A percentile compares a stretch with the other conserved stretches of the same genome.
These are phyloP conservation scores for Fusarium algeriense DNA, from an alignment of 2,329 filamentous ascomycete species.

Conservation along the genomic window DNA sequence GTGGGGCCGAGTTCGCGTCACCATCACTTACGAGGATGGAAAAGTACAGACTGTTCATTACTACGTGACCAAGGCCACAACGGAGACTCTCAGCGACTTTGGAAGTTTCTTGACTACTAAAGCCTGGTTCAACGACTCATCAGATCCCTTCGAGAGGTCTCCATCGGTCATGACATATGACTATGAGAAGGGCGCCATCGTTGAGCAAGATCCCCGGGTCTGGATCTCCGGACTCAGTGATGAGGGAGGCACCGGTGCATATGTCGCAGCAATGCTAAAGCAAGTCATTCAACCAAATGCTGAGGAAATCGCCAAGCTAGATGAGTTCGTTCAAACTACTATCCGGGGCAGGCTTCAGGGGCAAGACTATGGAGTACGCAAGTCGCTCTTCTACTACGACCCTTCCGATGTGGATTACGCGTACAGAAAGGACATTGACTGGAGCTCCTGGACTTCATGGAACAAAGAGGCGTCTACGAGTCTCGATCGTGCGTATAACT, in stretches of 20 bases:
- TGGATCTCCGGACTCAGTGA: slow-evolving; percentile 72
- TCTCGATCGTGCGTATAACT: slow-evolving; percentile 68
- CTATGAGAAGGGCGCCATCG: slow-evolving; percentile 57
- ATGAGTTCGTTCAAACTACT: slow-evolving; percentile 65
- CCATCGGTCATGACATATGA: slow-evolving; percentile 71
- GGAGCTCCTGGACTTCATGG: slow-evolving; percentile 66
- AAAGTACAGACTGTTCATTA: slow-evolving; percentile 68
- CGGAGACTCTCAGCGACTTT: slow-evolving; percentile 59
- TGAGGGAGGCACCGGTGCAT: slow-evolving; percentile 69
- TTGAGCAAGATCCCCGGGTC: slow-evolving; percentile 62
- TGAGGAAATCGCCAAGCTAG: slow-evolving; percentile 64
- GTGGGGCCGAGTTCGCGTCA: slow-evolving; percentile 64
- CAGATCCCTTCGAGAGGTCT: slow-evolving; percentile 66
- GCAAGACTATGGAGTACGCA: slow-evolving; percentile 61
- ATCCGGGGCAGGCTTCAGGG: slow-evolving; percentile 64
- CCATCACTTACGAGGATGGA: slow-evolving; percentile 61
- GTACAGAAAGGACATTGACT: slow-evolving; percentile 60
- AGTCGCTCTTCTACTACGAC: slow-evolving; percentile 70
- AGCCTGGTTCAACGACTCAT: slow-evolving; percentile 63
- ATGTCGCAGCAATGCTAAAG: slow-evolving; percentile 67
- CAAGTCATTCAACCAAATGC: slow-evolving; percentile 63
- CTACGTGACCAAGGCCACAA: slow-evolving; percentile 62
- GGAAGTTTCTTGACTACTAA: slow-evolving; percentile 66
- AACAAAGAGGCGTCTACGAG: slow-evolving; percentile 59
- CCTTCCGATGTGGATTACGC: slow-evolving; percentile 56